Base-by-base conservation (phyloP, 257 asterid species). In the Ophiorrhiza pumila region DNA sequence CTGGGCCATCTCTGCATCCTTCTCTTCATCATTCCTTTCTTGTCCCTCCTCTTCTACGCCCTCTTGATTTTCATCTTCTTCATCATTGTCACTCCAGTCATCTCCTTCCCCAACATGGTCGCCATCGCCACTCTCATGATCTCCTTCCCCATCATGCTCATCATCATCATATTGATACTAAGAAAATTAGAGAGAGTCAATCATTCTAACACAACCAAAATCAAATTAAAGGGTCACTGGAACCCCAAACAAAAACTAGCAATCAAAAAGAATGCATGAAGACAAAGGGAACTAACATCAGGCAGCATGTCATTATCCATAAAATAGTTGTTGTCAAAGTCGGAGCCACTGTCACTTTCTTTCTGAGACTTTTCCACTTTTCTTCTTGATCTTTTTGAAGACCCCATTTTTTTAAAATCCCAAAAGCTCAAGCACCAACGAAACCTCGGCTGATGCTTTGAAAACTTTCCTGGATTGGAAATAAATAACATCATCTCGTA, bases 1-100 rank as follows among this genome's bases (percentile, higher is more conserved):
- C 77, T 88, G 87, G 45, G 88, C 89, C 83, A 93, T 77, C 83
- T 86, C 98, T 41, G 79, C 87, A 56, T 78, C 87, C 57, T 83
- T 85, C 32, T 75, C 77, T 22, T 74, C 87, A 32, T 76, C 86
- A 17, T 65, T 70, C 47, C 39, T 79, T 58, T 72, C 68, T 22
- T 29, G 50, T 20, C 31, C 62, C 25, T 42, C 81, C 34, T 71
- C 74, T 3, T 50, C 88, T 17, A 29, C 74, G 11, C 72, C 76
- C 41, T 77, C 80, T 46, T 63, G 77, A 1, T 74, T 80, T 32
- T 68, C 87, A n/a, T 76, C 80, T 22, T 76, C 86, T 32, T 73
- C 80, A 47, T 84, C 84, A 43, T 43, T 73, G 20, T 73, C 85
- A 2, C 68, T 69, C 42, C 47, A 39, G 0, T 66, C 80, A 18